Evolutionary conservation across 1,139 yeast genomes (phyloP), one percentile per base, ranked within the genome.

Genomic region (Sugiyamaella sp.): DNA sequence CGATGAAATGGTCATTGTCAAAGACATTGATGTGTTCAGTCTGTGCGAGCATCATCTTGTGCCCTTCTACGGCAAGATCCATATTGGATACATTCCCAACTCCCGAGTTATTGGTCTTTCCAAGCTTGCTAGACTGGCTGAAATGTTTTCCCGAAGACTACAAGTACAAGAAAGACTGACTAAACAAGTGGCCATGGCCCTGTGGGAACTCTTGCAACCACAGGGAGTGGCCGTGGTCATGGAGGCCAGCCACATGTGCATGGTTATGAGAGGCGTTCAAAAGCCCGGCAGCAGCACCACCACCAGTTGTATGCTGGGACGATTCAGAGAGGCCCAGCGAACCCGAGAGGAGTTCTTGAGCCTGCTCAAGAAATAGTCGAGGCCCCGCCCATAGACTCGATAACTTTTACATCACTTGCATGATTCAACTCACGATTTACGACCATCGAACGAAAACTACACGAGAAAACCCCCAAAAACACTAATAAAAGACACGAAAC

Each of bases 241-340:
- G 67, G 99, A 93, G 71, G 98, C 98, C 24, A 83, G 95, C 8
- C 99, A 93, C 69, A 93, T 95, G 99, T 93, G 99, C 72, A 93
- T 93, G 99, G 98, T 91, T 29, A 89, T 96, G 71, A 82, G 99
- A 68, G 99, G 99, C 49, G 90, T 93, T 21, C 97, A 93, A 70
- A 95, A 93, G 72, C 84, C 96, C 0, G 97, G 98, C 1, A 86
- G 96, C 19, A 81, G 89, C 24, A 93, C 99, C 2, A 85, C 93
- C 44, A 95, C 99, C 25, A 89, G 97, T 67, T 91, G 98, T 69
- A 90, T 93, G 98, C 79, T 93, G 66, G 99, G 99, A 12, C 86
- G 96, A 63, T 91, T 93, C 77, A 80, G 98, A 67, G 87, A 85
- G 55, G 88, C 89, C 49, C 97, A 90, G 71, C 89, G 89, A 75